phyloP scores from a whole-genome alignment of 805 yeast genomes.

The Brettanomyces naardenensis region DNA sequence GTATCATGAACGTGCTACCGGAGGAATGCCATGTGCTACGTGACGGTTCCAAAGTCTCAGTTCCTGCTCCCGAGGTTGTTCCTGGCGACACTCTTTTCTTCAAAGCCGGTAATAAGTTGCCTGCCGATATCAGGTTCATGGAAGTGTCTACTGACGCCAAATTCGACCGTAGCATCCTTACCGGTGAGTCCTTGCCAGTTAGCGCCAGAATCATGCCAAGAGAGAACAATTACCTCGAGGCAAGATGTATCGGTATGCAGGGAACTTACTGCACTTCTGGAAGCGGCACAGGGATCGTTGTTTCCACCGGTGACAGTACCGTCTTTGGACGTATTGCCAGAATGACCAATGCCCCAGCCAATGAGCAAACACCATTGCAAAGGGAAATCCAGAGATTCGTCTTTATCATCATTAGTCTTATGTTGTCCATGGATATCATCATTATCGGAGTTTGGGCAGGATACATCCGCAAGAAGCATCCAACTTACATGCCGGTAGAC shows the following conservation, averaged over 20 bases:
- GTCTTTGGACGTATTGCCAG: too few species aligned
- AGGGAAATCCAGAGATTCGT: too few species aligned
- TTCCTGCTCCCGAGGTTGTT: slow-evolving; percentile 27
- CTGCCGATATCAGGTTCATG: slow-evolving; percentile 39
- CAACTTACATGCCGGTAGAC: slow-evolving; percentile 34
- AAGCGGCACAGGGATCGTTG: too few species aligned
- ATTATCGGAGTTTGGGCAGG: slow-evolving; percentile 35
- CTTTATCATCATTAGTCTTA: too few species aligned
- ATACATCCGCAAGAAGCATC: slow-evolving; percentile 31
- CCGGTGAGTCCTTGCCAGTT: slow-evolving; percentile 42
- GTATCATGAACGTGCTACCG: slow-evolving; percentile 37
- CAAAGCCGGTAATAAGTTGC: slow-evolving; percentile 32
- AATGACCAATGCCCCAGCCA: too few species aligned
- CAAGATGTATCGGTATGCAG: too few species aligned
- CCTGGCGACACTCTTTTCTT: slow-evolving; percentile 38
- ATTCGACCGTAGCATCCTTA: slow-evolving; percentile 39
- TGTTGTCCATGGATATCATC: slow-evolving; percentile 22
- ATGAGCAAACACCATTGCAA: too few species aligned
- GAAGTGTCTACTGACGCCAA: slow-evolving; percentile 30
- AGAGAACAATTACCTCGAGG: too few species aligned
- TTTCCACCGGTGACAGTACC: too few species aligned
- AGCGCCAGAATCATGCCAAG: slow-evolving; percentile 26
- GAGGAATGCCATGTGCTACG: slow-evolving; percentile 24
- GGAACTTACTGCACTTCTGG: too few species aligned
- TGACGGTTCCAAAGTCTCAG: slow-evolving; percentile 18